Percentiles rank a stretch among this genome's conserved stretches.
These are phyloP conservation scores for Corrigiola litoralis DNA, from an alignment of 179 eudicot species.

Conservation along the genomic window DNA sequence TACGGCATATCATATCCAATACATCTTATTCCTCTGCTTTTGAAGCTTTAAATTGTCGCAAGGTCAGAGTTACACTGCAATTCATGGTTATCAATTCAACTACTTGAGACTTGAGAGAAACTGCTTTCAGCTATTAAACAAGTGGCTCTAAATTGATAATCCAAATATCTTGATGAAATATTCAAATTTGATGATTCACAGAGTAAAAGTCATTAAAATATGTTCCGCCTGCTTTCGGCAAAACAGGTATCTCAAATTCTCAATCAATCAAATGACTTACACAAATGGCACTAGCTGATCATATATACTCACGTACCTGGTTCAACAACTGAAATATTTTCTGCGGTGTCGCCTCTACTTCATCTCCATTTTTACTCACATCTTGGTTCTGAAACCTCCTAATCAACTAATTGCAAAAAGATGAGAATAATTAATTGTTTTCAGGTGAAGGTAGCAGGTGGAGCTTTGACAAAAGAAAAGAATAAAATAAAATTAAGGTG, in stretches of 20 bases:
- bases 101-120: no score
- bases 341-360: slow-evolving; percentile 55
- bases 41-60: no score
- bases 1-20: no score
- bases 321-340: slow-evolving; percentile 87
- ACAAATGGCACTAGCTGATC: background rate
- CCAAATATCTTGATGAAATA: background rate
- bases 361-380: slow-evolving; percentile 55
- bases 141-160: background rate
- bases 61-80: no score
- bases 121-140: no score
- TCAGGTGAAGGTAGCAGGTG: background rate
- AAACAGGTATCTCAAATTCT: background rate
- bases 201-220: background rate
- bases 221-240: background rate
- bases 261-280: background rate
- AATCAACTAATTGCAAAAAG: slow-evolving; percentile 50
- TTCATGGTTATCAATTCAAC: no score
- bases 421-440: background rate
- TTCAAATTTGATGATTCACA: no score
- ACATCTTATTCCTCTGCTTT: no score
- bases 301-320: slow-evolving; percentile 44
- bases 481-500: background rate
- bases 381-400: slow-evolving; percentile 70
- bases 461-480: background rate